Conservation (phyloP, 345 rosid genomes). For the Ailanthus altissimus region DNA sequence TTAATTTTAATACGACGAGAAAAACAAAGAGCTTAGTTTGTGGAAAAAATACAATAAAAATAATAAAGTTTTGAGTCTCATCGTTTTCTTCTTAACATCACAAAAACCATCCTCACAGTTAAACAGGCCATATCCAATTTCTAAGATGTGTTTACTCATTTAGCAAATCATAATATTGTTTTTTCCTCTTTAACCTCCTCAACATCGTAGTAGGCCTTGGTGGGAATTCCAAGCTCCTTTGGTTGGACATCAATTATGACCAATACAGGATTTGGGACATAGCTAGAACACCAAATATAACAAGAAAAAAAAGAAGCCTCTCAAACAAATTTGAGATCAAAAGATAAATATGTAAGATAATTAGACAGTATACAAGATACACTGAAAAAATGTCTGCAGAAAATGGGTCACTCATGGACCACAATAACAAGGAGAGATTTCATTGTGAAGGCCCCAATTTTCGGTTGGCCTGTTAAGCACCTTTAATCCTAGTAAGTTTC, state of each 20-base stretch:
- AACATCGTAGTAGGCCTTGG: conserved; percentile 82
- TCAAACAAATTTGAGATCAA: background rate
- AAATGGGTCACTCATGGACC: conserved; percentile 2
- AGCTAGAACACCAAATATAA: conserved; percentile 47
- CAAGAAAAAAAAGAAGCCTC: background rate
- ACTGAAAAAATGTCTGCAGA: background rate
- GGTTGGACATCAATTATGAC: conserved; percentile 95
- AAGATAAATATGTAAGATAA: background rate
- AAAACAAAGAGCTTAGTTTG: background rate
- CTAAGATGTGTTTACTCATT: background rate
- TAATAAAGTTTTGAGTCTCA: background rate
- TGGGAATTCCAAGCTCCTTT: conserved; percentile 84
- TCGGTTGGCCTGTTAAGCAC: background rate
- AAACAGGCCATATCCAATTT: background rate
- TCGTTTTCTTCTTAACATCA: conserved; percentile 5
- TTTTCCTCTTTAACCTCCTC: conserved; percentile 80
- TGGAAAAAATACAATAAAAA: conserved; percentile 9
- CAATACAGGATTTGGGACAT: conserved; percentile 84
- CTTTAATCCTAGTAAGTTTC: background rate
- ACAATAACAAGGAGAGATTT: background rate
- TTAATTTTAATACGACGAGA: background rate
- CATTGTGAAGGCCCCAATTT: background rate
- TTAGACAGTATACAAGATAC: background rate
- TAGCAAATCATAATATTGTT: background rate
- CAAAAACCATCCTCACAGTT: background rate